Evolutionary conservation across 768 basidiomycete species (phyloP).

Genomic region (Psilocybe cubensis): DNA sequence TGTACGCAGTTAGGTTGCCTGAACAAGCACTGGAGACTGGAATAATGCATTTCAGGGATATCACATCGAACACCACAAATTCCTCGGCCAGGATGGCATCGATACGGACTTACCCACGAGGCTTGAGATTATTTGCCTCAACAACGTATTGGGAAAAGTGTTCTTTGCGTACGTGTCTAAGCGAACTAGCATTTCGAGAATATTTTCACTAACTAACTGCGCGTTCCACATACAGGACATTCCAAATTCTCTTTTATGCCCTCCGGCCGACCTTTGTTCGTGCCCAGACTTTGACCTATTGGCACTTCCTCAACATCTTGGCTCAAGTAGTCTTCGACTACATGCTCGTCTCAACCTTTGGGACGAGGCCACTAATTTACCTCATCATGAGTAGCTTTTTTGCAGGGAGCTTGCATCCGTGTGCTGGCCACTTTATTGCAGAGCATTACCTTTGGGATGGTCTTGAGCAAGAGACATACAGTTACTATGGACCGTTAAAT

Average conservation of each 20-base stretch:
- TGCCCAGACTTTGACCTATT: constrained; percentile 74
- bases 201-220: neutral
- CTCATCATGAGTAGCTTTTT: constrained; percentile 91
- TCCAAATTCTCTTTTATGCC: constrained; percentile 98
- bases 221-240: constrained; percentile 59
- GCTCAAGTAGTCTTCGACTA: constrained; percentile 76
- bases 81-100: constrained; percentile 92
- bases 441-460: constrained; percentile 97
- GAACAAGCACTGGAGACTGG: neutral
- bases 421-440: constrained; percentile 97
- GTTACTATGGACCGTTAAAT: constrained; percentile 94
- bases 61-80: constrained; percentile 96
- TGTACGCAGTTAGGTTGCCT: constrained; percentile 8
- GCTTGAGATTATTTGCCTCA: constrained; percentile 82
- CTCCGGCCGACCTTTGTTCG: constrained; percentile 93
- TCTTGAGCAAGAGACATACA: constrained; percentile 93
- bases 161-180: constrained; percentile 88
- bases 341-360: constrained; percentile 53
- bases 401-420: constrained; percentile 94
- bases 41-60: constrained; percentile 58
- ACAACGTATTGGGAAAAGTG: constrained; percentile 96
- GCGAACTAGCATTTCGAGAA: constrained; percentile 25
- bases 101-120: constrained; percentile 94
- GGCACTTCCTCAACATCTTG: constrained; percentile 83
- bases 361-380: constrained; percentile 67